phyloP scores from a whole-genome alignment of 2,329 filamentous ascomycete species.

The Sarocladiaceae sp. region DNA sequence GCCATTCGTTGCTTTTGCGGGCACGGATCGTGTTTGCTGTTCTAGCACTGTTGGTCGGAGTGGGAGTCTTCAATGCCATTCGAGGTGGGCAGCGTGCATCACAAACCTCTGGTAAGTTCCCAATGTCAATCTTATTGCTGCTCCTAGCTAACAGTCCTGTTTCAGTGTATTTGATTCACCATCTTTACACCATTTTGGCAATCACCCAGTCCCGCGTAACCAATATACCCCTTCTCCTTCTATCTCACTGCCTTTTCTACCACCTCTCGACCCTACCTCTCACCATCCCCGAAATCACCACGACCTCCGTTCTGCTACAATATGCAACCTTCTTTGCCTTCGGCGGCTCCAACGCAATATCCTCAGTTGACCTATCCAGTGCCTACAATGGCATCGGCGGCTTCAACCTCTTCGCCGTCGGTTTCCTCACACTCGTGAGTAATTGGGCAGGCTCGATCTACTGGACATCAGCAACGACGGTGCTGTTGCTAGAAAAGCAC shows the following conservation, averaged over 20 bases:
- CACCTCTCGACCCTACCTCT: slow-evolving; percentile 45
- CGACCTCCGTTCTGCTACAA: slow-evolving; percentile 71
- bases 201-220: slow-evolving; percentile 82
- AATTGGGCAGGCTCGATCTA: slow-evolving; percentile 93
- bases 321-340: slow-evolving; percentile 84
- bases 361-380: slow-evolving; percentile 88
- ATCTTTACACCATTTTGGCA: slow-evolving; percentile 72
- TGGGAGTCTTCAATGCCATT: slow-evolving; percentile 35
- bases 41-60: slow-evolving; percentile 32
- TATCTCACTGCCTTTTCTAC: slow-evolving; percentile 61
- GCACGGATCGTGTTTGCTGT: slow-evolving; percentile 48
- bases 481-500: slow-evolving; percentile 46
- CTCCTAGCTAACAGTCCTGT: slow-evolving; percentile 2
- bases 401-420: slow-evolving; percentile 80
- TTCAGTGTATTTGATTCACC: slow-evolving; percentile 52
- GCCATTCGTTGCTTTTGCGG: slow-evolving; percentile 41
- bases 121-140: slow-evolving; percentile 8
- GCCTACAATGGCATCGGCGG: slow-evolving; percentile 87
- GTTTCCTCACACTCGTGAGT: slow-evolving; percentile 74
- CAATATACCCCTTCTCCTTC: slow-evolving; percentile 79
- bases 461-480: slow-evolving; percentile 68
- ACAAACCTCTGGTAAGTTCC: slow-evolving; percentile 24
- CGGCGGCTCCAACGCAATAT: slow-evolving; percentile 91
- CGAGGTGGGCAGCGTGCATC: slow-evolving; percentile 19
- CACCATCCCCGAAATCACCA: slow-evolving; percentile 55